These are phyloP conservation scores for Lasiosphaeris hirsuta DNA, from an alignment of 495 filamentous ascomycete species.

Conservation along the genomic window DNA sequence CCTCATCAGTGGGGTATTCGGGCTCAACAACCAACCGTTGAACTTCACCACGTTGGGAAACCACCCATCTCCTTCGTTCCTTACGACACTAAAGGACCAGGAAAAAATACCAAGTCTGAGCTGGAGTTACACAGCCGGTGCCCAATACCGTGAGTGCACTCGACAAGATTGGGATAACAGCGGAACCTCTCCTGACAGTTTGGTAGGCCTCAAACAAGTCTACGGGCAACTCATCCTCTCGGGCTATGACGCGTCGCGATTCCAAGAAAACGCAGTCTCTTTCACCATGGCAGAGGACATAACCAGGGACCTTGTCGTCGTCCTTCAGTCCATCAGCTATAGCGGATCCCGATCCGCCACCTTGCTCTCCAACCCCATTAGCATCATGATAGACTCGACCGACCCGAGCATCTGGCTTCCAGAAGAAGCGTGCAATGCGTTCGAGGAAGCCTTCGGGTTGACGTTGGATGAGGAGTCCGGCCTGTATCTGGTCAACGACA, in stretches of 20 bases:
- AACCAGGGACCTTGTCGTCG: constrained; percentile 48
- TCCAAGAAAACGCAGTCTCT: constrained; percentile 44
- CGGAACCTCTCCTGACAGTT: too few relatives aligned
- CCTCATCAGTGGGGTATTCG: constrained; percentile 41
- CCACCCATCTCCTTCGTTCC: constrained; percentile 44
- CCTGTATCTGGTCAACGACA: constrained; percentile 50
- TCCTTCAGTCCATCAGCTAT: constrained; percentile 45
- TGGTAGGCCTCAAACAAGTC: constrained; percentile 44
- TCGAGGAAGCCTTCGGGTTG: constrained; percentile 52
- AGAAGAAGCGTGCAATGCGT: constrained; percentile 47
- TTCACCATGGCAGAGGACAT: constrained; percentile 49
- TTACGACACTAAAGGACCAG: constrained; percentile 45
- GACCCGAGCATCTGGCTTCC: constrained; percentile 57
- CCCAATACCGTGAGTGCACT: constrained; percentile 42
- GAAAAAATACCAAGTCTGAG: constrained; percentile 48
- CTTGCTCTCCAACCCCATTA: constrained; percentile 33
- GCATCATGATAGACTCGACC: constrained; percentile 52
- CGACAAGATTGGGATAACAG: too few relatives aligned
- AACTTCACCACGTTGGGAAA: constrained; percentile 48
- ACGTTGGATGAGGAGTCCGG: constrained; percentile 40
- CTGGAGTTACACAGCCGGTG: constrained; percentile 57
- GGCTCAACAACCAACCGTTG: constrained; percentile 47
- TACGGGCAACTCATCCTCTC: constrained; percentile 55
- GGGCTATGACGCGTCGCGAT: constrained; percentile 53
- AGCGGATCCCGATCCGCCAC: constrained; percentile 28